Conservation (phyloP, 1,284 basidiomycete species). For the Ustilago sp. region DNA sequence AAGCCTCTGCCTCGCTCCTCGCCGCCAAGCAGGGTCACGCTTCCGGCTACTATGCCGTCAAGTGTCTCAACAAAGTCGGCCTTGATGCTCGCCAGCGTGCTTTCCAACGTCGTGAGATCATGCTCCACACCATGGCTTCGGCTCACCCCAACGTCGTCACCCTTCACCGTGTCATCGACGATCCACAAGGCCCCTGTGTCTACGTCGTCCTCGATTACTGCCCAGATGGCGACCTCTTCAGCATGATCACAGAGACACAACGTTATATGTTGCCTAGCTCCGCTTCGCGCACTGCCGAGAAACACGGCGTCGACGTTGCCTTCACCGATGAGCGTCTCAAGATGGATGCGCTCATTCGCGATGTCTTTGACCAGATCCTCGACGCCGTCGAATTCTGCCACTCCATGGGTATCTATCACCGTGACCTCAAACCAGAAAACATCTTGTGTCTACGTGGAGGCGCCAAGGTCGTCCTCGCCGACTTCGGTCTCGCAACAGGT, state of each 20-base stretch:
- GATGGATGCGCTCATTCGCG: conserved; percentile 64
- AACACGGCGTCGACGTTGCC: conserved; percentile 47
- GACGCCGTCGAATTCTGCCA: conserved; percentile 90
- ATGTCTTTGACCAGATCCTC: conserved; percentile 75
- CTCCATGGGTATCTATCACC: conserved; percentile 83
- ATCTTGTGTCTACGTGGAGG: conserved; percentile 84
- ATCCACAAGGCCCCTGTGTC: conserved; percentile 72
- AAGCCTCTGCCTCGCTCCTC: conserved; percentile 43
- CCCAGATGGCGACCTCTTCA: conserved; percentile 90
- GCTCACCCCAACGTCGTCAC: conserved; percentile 85
- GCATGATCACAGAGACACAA: conserved; percentile 76
- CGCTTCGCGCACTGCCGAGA: conserved; percentile 36
- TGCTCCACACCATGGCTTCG: conserved; percentile 76
- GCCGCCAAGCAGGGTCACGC: conserved; percentile 53
- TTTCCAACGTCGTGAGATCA: conserved; percentile 82
- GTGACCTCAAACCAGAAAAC: conserved; percentile 98
- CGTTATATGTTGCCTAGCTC: conserved; percentile 75
- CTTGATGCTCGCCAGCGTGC: conserved; percentile 79
- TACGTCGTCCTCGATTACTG: conserved; percentile 79
- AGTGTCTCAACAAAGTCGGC: conserved; percentile 77
- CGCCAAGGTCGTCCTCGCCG: conserved; percentile 86
- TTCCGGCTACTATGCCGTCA: conserved; percentile 80
- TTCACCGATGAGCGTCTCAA: conserved; percentile 46
- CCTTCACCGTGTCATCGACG: conserved; percentile 86
- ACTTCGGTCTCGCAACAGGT: conserved; percentile 95